phyloP scores from a whole-genome alignment of 345 rosid species.

The Luvunga scandens region DNA sequence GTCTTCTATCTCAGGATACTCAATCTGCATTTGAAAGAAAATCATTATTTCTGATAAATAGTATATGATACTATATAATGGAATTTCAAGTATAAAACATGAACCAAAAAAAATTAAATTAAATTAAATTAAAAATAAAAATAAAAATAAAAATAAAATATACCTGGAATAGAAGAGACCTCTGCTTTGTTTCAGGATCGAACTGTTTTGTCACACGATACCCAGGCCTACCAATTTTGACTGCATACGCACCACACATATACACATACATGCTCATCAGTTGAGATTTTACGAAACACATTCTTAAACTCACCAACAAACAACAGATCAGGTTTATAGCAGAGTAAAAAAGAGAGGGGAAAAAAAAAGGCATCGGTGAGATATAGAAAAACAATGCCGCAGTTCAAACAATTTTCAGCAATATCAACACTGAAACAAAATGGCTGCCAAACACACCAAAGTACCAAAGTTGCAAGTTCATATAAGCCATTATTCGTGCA shows the following conservation, averaged over 20 bases:
- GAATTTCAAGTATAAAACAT: neutral
- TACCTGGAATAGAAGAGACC: slow-evolving; percentile 96
- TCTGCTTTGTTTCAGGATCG: slow-evolving; percentile 88
- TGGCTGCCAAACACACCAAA: neutral
- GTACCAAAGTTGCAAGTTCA: neutral
- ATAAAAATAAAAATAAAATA: neutral
- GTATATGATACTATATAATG: neutral
- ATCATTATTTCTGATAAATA: neutral
- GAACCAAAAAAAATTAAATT: neutral
- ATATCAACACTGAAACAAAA: neutral
- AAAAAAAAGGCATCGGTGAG: neutral
- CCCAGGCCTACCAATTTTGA: slow-evolving; percentile 97
- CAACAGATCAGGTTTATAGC: neutral
- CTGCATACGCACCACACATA: slow-evolving; percentile 35
- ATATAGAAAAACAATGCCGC: too few species aligned
- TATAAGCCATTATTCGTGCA: neutral
- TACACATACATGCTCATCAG: neutral
- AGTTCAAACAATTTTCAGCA: neutral
- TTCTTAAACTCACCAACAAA: neutral
- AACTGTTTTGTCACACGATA: slow-evolving; percentile 93
- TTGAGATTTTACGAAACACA: neutral
- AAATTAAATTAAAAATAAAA: neutral
- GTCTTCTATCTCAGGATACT: slow-evolving; percentile 98
- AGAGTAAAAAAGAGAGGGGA: too few species aligned
- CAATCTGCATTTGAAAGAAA: slow-evolving; percentile 50